Base-by-base conservation (phyloP, 2,329 filamentous ascomycete species). In the Aureobasidium zeae region DNA sequence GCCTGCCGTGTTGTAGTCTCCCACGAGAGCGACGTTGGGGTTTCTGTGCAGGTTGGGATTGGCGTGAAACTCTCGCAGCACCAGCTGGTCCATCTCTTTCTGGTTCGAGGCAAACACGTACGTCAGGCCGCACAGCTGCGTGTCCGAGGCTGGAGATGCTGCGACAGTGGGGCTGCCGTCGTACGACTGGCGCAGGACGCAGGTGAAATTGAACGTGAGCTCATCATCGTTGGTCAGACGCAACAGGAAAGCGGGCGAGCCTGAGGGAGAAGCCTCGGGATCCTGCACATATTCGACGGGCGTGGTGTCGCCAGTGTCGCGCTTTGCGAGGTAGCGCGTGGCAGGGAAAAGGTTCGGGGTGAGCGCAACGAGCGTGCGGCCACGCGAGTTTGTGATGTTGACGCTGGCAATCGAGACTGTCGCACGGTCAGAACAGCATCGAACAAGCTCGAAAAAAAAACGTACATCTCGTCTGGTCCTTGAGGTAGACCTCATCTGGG, bases 41-140 rank as follows among this genome's bases (percentile, higher is more conserved):
- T 95, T 96, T 61, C 94, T 96, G 69, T 98, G 91, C 45, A 98
- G 70, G 58, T 98, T 98, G 1, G 91, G 91, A 58, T 98, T 87
- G 52, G 89, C 87, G 54, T 96, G 87, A 56, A 98, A 96, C 63
- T 98, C 91, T 54, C 88, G 75, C 12, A 89, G 96, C 35, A 96
- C 81, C 34, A 98, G 69, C 53, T 91, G 95, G 58, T 96, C 91
- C 43, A 98, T 77, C 56, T 98, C 91, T 64, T 77, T 83, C 22
- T 78, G 68, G 41, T 80, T 94, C 1, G 88, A 86, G 30, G 86
- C 89, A 62, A 89, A 89, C 49, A 93, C 83, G 61, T 88, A 96
- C 7, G 91, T 98, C 49, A 98, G 72, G 39, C 89, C 87, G 48
- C 82, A 87, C 56, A 98, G 83, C 44, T 74, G 72, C 2, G 87